Percentiles rank a stretch among this genome's conserved stretches.
phyloP scores from a whole-genome alignment of 2,329 filamentous ascomycete genomes.

The Aphanoascus verrucosus region DNA sequence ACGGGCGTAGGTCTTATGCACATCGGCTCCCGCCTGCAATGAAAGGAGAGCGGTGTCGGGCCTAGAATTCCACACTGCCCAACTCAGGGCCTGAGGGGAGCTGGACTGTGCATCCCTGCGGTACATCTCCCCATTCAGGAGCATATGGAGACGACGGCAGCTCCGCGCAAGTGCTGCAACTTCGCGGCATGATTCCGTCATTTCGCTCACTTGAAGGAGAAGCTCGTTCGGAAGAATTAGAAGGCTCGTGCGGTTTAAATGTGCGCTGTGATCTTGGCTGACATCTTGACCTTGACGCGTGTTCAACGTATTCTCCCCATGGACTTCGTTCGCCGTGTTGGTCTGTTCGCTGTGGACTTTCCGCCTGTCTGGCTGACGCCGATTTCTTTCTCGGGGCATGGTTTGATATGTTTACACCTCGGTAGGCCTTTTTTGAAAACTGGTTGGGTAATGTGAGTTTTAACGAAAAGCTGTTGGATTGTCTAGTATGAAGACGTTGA shows the following conservation, averaged over 20 bases:
- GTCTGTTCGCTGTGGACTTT: no score
- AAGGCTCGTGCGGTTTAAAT: background rate
- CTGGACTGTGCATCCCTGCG: background rate
- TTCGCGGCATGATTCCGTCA: background rate
- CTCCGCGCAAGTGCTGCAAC: background rate
- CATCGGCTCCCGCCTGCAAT: background rate
- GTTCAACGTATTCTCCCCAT: background rate
- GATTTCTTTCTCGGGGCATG: no score
- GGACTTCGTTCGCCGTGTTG: background rate
- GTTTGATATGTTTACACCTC: no score
- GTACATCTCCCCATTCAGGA: background rate
- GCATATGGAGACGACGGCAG: background rate
- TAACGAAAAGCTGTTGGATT: no score
- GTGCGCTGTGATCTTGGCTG: background rate
- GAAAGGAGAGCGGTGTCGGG: background rate
- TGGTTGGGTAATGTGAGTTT: no score
- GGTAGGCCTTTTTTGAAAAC: no score
- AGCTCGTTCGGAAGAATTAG: constrained; percentile 1
- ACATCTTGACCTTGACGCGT: background rate
- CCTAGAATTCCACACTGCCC: background rate
- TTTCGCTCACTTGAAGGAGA: background rate
- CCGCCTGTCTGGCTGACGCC: no score
- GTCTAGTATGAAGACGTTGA: no score
- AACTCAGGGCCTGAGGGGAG: background rate
- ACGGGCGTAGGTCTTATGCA: background rate